Evolutionary conservation across 148 eudicot genomes (phyloP).

Genomic region (Polygonum maritimum): DNA sequence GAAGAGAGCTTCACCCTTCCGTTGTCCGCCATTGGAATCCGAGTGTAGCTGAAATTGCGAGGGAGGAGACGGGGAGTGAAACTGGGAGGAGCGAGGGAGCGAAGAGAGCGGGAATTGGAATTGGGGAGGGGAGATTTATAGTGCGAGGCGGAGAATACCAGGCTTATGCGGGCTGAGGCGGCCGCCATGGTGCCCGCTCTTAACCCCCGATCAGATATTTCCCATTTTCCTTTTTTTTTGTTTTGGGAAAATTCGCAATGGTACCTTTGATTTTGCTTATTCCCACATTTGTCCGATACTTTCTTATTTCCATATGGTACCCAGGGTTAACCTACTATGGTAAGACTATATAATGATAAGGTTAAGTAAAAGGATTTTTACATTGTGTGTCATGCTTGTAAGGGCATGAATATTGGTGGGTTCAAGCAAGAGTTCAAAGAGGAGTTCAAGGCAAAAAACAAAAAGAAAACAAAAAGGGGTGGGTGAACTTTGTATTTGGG

Average conservation of each 20-base stretch:
- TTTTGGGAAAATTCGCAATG: neutral
- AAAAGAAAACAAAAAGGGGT: too few species aligned
- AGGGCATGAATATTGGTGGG: too few species aligned
- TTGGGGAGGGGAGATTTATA: neutral
- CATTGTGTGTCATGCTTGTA: too few species aligned
- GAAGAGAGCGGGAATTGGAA: neutral
- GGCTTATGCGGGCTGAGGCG: neutral
- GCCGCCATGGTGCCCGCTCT: slow-evolving; percentile 9
- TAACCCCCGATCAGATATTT: slow-evolving; percentile 5
- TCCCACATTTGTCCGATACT: too few species aligned
- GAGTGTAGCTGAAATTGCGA: neutral
- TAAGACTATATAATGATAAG: too few species aligned
- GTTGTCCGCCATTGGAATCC: slow-evolving; percentile 21
- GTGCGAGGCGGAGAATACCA: slow-evolving; percentile 6
- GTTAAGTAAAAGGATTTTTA: too few species aligned
- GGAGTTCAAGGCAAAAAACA: too few species aligned
- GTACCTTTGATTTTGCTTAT: too few species aligned
- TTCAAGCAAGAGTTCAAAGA: too few species aligned
- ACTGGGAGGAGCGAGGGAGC: neutral
- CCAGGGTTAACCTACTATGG: too few species aligned
- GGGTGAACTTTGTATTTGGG: too few species aligned
- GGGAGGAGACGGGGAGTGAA: neutral
- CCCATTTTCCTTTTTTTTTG: neutral
- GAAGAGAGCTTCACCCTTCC: slow-evolving; percentile 39
- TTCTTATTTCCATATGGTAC: too few species aligned